Conservation (phyloP, 345 rosid species). For the Camelina sativa region DNA sequence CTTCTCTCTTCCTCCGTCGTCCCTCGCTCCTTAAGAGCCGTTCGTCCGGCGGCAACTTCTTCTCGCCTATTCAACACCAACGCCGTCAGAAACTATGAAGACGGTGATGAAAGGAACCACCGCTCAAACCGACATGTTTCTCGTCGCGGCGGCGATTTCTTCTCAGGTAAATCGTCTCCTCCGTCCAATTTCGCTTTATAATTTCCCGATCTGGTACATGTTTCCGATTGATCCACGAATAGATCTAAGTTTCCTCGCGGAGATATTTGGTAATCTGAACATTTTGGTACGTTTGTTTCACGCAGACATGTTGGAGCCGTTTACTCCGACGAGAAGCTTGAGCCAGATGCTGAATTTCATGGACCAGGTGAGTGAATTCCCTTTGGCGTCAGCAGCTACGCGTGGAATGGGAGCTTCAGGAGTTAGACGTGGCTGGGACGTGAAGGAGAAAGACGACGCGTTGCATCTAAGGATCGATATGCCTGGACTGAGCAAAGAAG, state of each 20-base stretch:
- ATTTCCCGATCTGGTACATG: neutral
- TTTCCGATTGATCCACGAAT: neutral
- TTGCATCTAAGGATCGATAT: constrained; percentile 53
- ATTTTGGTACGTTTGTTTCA: neutral
- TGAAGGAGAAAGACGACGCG: constrained; percentile 49
- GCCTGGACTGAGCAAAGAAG: constrained; percentile 62
- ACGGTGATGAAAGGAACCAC: neutral
- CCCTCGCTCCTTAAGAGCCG: constrained; percentile 7
- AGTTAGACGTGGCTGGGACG: constrained; percentile 45
- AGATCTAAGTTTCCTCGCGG: neutral
- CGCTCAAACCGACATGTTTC: constrained; percentile 2
- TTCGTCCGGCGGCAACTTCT: constrained; percentile 36
- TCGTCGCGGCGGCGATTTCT: constrained; percentile 15
- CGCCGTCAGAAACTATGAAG: constrained; percentile 29
- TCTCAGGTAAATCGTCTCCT: constrained; percentile 22
- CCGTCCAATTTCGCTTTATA: neutral
- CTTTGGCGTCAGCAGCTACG: constrained; percentile 35
- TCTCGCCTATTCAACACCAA: constrained; percentile 50
- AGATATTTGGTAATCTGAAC: neutral
- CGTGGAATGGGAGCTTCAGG: constrained; percentile 46
- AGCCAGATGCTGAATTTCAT: constrained; percentile 59
- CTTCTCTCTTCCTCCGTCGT: constrained; percentile 43
- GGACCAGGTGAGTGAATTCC: constrained; percentile 53
- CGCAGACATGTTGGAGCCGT: constrained; percentile 47
- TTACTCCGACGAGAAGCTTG: constrained; percentile 46